These are phyloP conservation scores for Dioscorea zingiberensis DNA, from an alignment of 106 monocot species.

Conservation along the genomic window DNA sequence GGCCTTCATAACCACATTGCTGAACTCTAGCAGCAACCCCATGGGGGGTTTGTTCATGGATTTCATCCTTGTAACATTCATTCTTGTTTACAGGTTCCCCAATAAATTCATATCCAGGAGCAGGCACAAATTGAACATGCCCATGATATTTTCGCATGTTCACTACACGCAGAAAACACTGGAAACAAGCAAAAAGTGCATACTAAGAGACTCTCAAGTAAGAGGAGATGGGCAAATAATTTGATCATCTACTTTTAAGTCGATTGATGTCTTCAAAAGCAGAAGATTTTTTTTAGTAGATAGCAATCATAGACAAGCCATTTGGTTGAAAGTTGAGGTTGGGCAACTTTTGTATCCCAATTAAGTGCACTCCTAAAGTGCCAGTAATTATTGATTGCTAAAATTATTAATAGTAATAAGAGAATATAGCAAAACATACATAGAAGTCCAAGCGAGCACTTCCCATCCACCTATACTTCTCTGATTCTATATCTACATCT, in stretches of 20 bases:
- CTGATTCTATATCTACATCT: slow-evolving; percentile 84
- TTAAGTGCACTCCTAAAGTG: background rate
- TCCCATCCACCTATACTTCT: slow-evolving; percentile 92
- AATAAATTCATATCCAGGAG: slow-evolving; percentile 60
- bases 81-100: slow-evolving; percentile 35
- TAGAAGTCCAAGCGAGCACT: slow-evolving; percentile 72
- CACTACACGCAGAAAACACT: slow-evolving; percentile 52
- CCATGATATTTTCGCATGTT: slow-evolving; percentile 60
- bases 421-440: slow-evolving; percentile 23
- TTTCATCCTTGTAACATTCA: background rate
- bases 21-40: background rate
- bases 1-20: slow-evolving; percentile 51
- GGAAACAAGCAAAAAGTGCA: slow-evolving; percentile 5
- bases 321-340: background rate
- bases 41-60: background rate
- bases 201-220: background rate
- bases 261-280: background rate
- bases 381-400: background rate
- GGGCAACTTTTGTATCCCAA: no score
- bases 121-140: slow-evolving; percentile 52
- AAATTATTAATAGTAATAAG: background rate
- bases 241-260: background rate
- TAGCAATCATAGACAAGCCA: background rate
- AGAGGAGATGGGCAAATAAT: background rate
- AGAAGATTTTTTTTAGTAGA: background rate